Evolutionary conservation across 768 basidiomycete species (phyloP).

Genomic region (Auriculariales sp.): DNA sequence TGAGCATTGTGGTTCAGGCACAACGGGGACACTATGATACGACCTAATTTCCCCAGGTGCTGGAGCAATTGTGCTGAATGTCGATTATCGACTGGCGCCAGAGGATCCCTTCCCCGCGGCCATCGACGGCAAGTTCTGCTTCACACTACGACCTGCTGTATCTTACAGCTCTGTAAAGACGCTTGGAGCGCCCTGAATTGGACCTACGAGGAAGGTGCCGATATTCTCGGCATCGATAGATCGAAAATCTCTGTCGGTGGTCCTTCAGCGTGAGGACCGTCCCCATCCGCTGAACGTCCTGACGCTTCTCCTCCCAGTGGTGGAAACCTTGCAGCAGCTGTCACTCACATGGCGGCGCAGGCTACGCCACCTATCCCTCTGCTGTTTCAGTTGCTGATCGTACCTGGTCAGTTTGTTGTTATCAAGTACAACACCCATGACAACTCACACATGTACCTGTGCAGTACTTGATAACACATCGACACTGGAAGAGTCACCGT

Average conservation of each 20-base stretch:
- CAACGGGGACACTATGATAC: background rate
- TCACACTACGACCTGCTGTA: background rate
- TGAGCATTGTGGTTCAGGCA: too few species aligned
- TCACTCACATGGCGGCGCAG: constrained; percentile 46
- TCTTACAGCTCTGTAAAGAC: constrained; percentile 17
- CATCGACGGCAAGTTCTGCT: constrained; percentile 22
- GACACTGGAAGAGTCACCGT: constrained; percentile 19
- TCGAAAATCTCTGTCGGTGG: constrained; percentile 56
- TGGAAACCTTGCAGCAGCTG: constrained; percentile 52
- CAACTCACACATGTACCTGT: background rate
- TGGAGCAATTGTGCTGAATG: constrained; percentile 45
- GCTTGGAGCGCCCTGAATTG: constrained; percentile 52
- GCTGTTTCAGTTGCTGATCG: constrained; percentile 48
- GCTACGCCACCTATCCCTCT: constrained; percentile 35
- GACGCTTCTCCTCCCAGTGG: constrained; percentile 27
- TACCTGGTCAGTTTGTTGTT: constrained; percentile 26
- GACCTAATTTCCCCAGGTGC: constrained; percentile 26
- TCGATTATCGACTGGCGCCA: constrained; percentile 61
- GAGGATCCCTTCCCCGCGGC: constrained; percentile 60
- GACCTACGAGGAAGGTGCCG: constrained; percentile 35
- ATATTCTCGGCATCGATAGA: constrained; percentile 32
- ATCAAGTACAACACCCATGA: too few species aligned
- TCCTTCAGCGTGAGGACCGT: constrained; percentile 40
- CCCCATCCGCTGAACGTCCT: background rate
- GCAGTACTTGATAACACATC: constrained; percentile 56